Evolutionary conservation across 2,329 filamentous ascomycete genomes (phyloP), one percentile per base, ranked within the genome.

Genomic region (Cordyceps cicadae): DNA sequence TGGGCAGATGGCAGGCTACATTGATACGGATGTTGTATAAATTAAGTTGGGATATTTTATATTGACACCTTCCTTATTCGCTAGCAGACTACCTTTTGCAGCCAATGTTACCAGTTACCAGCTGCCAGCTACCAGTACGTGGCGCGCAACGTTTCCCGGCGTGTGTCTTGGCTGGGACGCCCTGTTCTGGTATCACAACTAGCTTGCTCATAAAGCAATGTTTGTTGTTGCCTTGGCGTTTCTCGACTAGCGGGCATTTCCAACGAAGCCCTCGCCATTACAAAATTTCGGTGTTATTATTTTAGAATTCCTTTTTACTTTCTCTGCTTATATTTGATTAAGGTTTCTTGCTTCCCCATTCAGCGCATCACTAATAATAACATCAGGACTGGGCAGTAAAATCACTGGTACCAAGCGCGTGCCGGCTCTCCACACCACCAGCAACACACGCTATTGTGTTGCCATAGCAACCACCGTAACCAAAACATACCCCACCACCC

Each of bases 401-500:
- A 12, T 37, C 34, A 2, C 34, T 9, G 8, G 8, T 37, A 14
- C 9, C 14, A 14, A 37, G 34, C 34, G 34, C 32, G 32, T 34
- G 32, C 29, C 5, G 7, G 34, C 34, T 14, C 34, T 37, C 34
- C 34, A 37, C 34, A 37, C 55, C 55, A 58, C 55, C 19, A 46
- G 24, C 46, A 29, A 5, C n/a, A n/a, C 9, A 43, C 21, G 6
- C 29, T 8, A 29, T 29, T 29, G 3, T 14, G 17, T 43, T 43
- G 29, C 49, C 57, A 12, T 39, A 37, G 57, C 57, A 59, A 59
- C 57, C 57, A 59, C 57, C 39, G 39, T 41, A 45, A 48, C 24
- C 26, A 59, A 59, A 59, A 59, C 57, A 59, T 29, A 59, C 19
- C 21, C 19, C 29, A 34, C 15, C 41, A 4, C 41, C 41, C 29